Conservation (phyloP, 805 yeast genomes). For the Saccharomycopsis malanga region DNA sequence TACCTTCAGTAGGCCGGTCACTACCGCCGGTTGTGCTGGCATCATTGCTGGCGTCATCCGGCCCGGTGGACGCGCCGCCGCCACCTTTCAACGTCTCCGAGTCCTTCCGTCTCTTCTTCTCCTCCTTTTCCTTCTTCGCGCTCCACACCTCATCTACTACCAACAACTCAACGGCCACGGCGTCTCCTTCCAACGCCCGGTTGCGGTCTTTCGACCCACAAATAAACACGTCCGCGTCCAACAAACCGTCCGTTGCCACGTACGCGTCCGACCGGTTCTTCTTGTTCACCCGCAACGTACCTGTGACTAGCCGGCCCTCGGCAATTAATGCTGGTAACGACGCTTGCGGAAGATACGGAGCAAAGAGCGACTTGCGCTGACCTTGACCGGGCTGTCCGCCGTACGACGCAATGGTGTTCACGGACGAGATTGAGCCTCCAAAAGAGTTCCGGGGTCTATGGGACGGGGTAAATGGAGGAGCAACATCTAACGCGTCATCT, state of each 20-base stretch:
- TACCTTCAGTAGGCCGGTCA: slow-evolving; percentile 30
- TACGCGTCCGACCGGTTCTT: slow-evolving; percentile 97
- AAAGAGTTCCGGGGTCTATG: slow-evolving; percentile 72
- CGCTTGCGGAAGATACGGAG: slow-evolving; percentile 93
- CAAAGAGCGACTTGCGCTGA: slow-evolving; percentile 74
- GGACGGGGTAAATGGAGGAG: slow-evolving; percentile 72
- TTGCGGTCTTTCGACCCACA: slow-evolving; percentile 98
- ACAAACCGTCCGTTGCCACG: slow-evolving; percentile 91
- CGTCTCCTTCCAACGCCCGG: slow-evolving; percentile 93
- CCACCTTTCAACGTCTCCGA: slow-evolving; percentile 33
- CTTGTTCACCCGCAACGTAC: slow-evolving; percentile 87
- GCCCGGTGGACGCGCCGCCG: slow-evolving; percentile 10
- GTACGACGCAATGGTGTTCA: slow-evolving; percentile 19
- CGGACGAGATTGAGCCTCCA: slow-evolving; percentile 53
- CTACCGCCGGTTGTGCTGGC: slow-evolving; percentile 39
- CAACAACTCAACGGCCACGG: slow-evolving; percentile 90
- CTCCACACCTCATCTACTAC: slow-evolving; percentile 98
- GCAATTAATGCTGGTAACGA: slow-evolving; percentile 81
- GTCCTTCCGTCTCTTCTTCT: slow-evolving; percentile 86
- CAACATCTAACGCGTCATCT: slow-evolving; percentile 68
- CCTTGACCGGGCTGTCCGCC: slow-evolving; percentile 29
- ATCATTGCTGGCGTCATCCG: slow-evolving; percentile 31
- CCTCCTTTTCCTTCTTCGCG: slow-evolving; percentile 93
- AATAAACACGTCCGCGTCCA: slow-evolving; percentile 94
- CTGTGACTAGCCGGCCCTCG: slow-evolving; percentile 89